Conservation (phyloP, 1,284 basidiomycete species). For the Sporisorium graminicola region DNA sequence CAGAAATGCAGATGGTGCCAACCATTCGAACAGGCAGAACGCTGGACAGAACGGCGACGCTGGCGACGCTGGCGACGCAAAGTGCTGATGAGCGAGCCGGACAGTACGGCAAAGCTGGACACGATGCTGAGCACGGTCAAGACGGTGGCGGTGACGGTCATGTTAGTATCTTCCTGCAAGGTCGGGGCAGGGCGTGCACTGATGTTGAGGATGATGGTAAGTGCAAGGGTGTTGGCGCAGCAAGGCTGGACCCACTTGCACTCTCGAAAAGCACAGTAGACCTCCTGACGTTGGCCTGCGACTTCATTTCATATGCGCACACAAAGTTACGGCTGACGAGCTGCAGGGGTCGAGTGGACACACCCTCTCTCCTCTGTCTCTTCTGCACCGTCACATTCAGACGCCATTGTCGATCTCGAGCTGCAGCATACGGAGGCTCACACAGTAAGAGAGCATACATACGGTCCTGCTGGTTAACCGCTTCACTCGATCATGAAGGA, state of each 20-base stretch:
- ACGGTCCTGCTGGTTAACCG: too few species aligned
- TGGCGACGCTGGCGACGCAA: not conserved
- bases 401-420: not conserved
- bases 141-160: not conserved
- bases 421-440: too few species aligned
- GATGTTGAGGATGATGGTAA: not conserved
- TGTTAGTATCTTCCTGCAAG: not conserved
- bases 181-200: not conserved
- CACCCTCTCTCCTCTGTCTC: too few species aligned
- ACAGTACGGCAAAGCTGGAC: constrained; percentile 5
- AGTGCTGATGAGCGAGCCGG: not conserved
- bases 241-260: not conserved
- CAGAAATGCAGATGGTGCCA: constrained; percentile 9
- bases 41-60: not conserved
- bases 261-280: not conserved
- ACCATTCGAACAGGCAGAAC: not conserved
- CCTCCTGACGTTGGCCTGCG: too few species aligned
- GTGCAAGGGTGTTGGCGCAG: not conserved
- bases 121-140: constrained; percentile 9
- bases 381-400: constrained; percentile 8
- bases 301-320: constrained; percentile 31
- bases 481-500: too few species aligned
- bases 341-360: not conserved
- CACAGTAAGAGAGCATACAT: too few species aligned
- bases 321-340: not conserved